Percentiles rank a stretch among this genome's conserved stretches.
These are phyloP conservation scores for Periconia sp. DNA, from an alignment of 2,329 filamentous ascomycete genomes.

Conservation along the genomic window DNA sequence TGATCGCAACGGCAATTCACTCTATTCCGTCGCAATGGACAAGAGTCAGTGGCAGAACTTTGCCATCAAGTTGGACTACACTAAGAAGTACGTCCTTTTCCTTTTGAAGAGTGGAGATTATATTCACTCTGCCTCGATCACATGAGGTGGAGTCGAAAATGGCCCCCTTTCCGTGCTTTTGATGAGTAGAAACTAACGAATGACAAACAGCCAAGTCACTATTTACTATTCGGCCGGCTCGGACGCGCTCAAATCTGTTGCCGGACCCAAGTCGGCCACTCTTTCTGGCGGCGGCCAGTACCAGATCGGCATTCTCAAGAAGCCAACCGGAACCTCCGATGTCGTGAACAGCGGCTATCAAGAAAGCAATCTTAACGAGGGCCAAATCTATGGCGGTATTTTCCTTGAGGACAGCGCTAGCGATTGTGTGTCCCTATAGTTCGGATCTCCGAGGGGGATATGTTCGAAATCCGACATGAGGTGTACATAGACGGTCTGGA, in stretches of 20 bases:
- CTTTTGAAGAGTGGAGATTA: no score
- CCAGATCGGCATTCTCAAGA: slow-evolving; percentile 69
- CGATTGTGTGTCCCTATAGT: slow-evolving; percentile 42
- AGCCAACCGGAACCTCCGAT: slow-evolving; percentile 56
- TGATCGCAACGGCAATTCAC: slow-evolving; percentile 38
- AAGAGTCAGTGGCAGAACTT: slow-evolving; percentile 66
- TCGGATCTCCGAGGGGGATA: no score
- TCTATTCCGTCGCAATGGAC: slow-evolving; percentile 61
- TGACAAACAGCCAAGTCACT: slow-evolving; percentile 58
- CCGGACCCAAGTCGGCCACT: slow-evolving; percentile 55
- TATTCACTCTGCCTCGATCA: no score
- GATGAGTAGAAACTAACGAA: no score
- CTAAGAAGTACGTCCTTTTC: slow-evolving; percentile 54
- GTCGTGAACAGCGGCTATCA: slow-evolving; percentile 48
- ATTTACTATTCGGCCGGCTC: slow-evolving; percentile 63
- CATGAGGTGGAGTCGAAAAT: neutral
- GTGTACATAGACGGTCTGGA: no score
- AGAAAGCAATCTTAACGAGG: slow-evolving; percentile 41
- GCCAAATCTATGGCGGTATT: slow-evolving; percentile 47
- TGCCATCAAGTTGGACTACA: slow-evolving; percentile 64
- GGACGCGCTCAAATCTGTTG: slow-evolving; percentile 56
- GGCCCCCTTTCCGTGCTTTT: no score
- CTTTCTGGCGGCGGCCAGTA: slow-evolving; percentile 65
- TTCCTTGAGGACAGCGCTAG: slow-evolving; percentile 46
- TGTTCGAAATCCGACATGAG: no score